phyloP scores from a whole-genome alignment of 2,329 filamentous ascomycete genomes.

The Mycosphaerella sp. region DNA sequence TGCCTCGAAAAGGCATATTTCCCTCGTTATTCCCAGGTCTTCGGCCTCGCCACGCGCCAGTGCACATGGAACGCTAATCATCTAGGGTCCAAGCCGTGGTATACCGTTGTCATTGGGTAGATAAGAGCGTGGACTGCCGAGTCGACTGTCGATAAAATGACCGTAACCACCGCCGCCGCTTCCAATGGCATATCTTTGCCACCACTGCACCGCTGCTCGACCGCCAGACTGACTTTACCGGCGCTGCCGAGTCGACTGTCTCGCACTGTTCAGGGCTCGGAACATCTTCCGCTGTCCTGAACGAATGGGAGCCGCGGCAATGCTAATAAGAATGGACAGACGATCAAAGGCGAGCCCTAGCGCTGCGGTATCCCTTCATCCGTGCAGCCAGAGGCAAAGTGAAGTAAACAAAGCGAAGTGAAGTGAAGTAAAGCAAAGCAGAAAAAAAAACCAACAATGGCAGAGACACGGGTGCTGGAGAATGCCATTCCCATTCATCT shows the following conservation, averaged over 20 bases:
- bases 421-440: neutral
- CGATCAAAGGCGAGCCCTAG: neutral
- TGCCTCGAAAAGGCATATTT: constrained; percentile 6
- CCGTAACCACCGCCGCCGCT: neutral
- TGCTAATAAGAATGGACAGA: constrained; percentile 3
- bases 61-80: neutral
- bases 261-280: constrained; percentile 3
- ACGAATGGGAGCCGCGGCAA: constrained; percentile 4
- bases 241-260: neutral
- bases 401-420: no score
- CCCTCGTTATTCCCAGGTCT: neutral
- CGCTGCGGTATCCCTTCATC: no score
- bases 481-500: constrained; percentile 21
- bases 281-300: constrained; percentile 3
- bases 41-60: constrained; percentile 1
- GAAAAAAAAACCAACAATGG: constrained; percentile 6
- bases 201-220: neutral
- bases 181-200: neutral
- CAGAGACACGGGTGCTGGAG: constrained; percentile 16
- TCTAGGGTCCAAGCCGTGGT: neutral
- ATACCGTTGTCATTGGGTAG: constrained; percentile 1
- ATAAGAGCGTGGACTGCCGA: neutral
- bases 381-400: no score
- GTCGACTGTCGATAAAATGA: neutral
- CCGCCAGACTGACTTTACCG: constrained; percentile 7